Evolutionary conservation across 1,284 basidiomycete genomes (phyloP), one percentile per base, ranked within the genome.

Genomic region (Phellopilus nigrolimitatus): DNA sequence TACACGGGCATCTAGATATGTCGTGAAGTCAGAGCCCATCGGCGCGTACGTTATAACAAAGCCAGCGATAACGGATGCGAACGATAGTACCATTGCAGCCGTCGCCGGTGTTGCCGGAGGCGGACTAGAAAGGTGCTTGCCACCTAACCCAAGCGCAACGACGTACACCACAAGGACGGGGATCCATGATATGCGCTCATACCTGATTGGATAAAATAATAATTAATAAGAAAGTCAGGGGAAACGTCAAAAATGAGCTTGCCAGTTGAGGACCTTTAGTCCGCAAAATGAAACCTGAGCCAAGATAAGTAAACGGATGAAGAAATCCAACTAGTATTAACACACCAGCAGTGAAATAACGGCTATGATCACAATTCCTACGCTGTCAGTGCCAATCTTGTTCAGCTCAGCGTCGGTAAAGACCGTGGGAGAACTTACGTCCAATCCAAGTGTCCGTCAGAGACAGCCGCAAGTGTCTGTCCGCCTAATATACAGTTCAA

Each of bases 311-410:
- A 54, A 49, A 15, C 15, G 27, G 10, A 13, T 13, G 15, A 25
- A 42, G 6, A 38, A 30, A 39, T 25, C 28, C n/a, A 47, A n/a
- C 12, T 13, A 8, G 7, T 27, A 19, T 15, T 1, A 2, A 72
- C 79, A 60, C 57, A 84, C 84, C 10, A 90, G 63, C 19, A 97
- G 74, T 2, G 89, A 85, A 40, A 95, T 75, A 25, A 88, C 59
- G 0, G 81, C 77, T 22, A 95, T 86, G 42, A 97, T 82, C 22
- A 94, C 87, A 52, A 97, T 97, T 0, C 94, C 94, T 12, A 95
- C 87, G 45, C 85, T 88, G 53, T 25, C 27, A 31, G 12, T 12
- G 40, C 54, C 13, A 54, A 45, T 56, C 27, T 49, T 44, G 36
- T 25, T 53, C 42, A 37, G 8, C 38, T 21, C 25, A 3, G 25